Base-by-base conservation (phyloP, 148 eudicot genomes). In the Amaranthus cruentus region DNA sequence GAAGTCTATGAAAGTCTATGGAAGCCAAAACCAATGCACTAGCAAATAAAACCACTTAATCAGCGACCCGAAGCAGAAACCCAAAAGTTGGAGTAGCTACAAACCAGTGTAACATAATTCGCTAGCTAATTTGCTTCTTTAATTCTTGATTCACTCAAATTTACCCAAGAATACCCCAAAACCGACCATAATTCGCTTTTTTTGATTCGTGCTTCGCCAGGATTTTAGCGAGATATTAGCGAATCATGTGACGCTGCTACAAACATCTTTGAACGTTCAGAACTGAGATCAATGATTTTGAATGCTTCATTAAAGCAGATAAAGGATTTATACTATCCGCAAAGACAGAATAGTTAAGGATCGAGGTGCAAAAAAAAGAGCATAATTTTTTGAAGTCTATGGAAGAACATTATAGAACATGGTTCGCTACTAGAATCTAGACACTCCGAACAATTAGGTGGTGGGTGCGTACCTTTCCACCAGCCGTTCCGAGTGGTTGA, bases 401-500 rank as follows among this genome's bases (percentile, higher is more conserved):
- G 49, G 49, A 2, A 5, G 12, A 46, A 47, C 38, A 0, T 4
- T 47, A 4, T 11, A 14, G 4, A 14, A 4, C 46, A 65, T 8
- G 21, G 38, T 12, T 10, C 14, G 38, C n/a, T 11, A 68, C 46
- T 42, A 55, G n/a, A 52, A 70, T 49, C 48, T 48, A 62, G 50
- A 70, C 42, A 56, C 47, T 7, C 3, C n/a, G 12, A 57, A 65
- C 28, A 64, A 54, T 55, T 44, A 42, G 69, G 68, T 75, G 51
- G 49, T 51, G 12, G 18, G 59, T 47, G 75, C 76, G 78, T 86
- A 94, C 98, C 81, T 78, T 85, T 43, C 92, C 97, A 56, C 91
- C 88, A 73, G 81, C 79, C 55, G 81, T 70, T 76, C 91, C 96
- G 64, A 80, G 86, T 18, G 94, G 96, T 69, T 86, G 89, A 82